Conservation (phyloP, 768 basidiomycete species). For the Gautieria morchelliformis region DNA sequence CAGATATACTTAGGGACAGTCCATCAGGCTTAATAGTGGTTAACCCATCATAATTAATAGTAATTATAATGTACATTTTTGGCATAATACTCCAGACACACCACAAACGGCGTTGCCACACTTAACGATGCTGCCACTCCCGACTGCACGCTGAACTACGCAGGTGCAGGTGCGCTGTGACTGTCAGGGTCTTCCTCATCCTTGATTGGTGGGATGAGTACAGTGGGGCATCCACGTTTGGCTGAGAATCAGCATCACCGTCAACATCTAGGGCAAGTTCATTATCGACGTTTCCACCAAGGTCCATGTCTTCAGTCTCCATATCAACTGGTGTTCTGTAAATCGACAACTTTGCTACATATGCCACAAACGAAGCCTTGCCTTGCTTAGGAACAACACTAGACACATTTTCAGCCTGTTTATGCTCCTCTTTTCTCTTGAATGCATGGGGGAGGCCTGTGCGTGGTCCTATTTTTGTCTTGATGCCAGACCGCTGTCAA, state of each 20-base stretch:
- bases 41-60: too few relatives aligned
- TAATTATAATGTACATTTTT: too few relatives aligned
- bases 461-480: conserved; percentile 33
- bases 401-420: background rate
- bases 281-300: conserved; percentile 33
- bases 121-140: too few relatives aligned
- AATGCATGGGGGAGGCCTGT: conserved; percentile 10
- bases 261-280: conserved; percentile 39
- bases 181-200: too few relatives aligned
- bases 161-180: too few relatives aligned
- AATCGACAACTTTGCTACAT: background rate
- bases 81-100: too few relatives aligned
- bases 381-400: conserved; percentile 40
- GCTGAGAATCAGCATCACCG: conserved; percentile 64
- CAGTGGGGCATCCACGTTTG: conserved; percentile 40
- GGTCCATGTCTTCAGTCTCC: conserved; percentile 74
- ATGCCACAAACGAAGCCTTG: conserved; percentile 15
- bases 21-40: too few relatives aligned
- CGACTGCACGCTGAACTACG: too few relatives aligned
- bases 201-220: too few relatives aligned
- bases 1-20: too few relatives aligned
- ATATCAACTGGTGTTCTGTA: conserved; percentile 42
- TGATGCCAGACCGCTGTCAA: conserved; percentile 48
- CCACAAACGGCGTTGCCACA: too few relatives aligned
- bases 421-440: background rate